Percentiles rank a stretch among this genome's conserved stretches.
phyloP scores from a whole-genome alignment of 768 basidiomycete species.

The Daedalea quercina region DNA sequence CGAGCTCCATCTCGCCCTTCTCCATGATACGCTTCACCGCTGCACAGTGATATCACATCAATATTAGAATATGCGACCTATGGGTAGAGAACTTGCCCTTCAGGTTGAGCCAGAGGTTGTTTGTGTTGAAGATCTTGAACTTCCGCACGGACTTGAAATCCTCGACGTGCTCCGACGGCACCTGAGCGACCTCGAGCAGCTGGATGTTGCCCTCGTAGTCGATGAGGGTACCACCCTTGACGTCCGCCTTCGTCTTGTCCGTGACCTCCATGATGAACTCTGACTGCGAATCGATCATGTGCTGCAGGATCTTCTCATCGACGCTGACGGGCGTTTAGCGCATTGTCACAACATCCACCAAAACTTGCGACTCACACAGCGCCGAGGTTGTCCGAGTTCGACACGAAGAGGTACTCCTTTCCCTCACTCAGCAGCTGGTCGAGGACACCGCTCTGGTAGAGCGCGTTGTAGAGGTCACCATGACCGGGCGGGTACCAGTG shows the following conservation, averaged over 20 bases:
- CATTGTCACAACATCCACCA: not conserved
- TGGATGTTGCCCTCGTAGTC: conserved; percentile 62
- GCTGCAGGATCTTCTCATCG: conserved; percentile 56
- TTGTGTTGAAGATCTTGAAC: conserved; percentile 80
- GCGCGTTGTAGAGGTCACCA: conserved; percentile 68
- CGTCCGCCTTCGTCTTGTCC: conserved; percentile 79
- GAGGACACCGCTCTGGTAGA: conserved; percentile 65
- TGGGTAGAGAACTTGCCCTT: conserved; percentile 25
- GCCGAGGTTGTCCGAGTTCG: conserved; percentile 73
- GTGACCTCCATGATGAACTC: conserved; percentile 77
- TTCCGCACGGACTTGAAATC: conserved; percentile 74
- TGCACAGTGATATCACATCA: conserved; percentile 9
- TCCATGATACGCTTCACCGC: conserved; percentile 76
- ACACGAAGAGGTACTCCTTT: conserved; percentile 75
- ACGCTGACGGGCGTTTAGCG: conserved; percentile 31
- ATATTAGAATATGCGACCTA: not conserved
- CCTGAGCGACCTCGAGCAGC: conserved; percentile 73
- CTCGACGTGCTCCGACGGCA: conserved; percentile 64
- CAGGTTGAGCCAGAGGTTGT: conserved; percentile 56
- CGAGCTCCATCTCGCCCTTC: conserved; percentile 59
- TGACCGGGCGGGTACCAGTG: conserved; percentile 77
- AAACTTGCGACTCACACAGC: conserved; percentile 38
- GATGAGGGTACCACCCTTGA: conserved; percentile 68
- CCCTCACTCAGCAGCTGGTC: conserved; percentile 64
- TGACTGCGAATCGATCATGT: conserved; percentile 58